Conservation (phyloP, 2,329 filamentous ascomycete genomes). For the Penicillium sp. region DNA sequence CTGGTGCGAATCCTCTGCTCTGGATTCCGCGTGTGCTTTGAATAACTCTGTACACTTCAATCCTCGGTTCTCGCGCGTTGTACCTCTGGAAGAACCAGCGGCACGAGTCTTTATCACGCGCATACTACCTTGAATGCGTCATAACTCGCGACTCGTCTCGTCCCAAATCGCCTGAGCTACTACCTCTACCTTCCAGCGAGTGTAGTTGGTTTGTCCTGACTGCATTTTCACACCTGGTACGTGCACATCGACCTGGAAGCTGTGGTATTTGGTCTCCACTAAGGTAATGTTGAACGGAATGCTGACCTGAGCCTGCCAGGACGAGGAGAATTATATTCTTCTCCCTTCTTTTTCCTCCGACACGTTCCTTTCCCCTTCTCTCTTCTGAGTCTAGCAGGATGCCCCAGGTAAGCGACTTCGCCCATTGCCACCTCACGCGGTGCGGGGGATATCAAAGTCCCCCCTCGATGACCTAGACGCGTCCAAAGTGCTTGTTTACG, state of each 20-base stretch:
- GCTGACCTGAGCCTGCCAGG: constrained; percentile 34
- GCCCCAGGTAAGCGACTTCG: constrained; percentile 53
- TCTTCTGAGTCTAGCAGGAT: constrained; percentile 44
- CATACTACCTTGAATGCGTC: constrained; percentile 30
- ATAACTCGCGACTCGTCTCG: constrained; percentile 16
- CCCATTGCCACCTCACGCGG: not conserved
- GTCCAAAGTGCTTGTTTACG: constrained; percentile 6
- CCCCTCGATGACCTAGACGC: constrained; percentile 22
- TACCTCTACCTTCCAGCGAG: constrained; percentile 20
- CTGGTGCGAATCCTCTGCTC: constrained; percentile 13
- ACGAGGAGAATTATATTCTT: constrained; percentile 28
- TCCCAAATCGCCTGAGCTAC: constrained; percentile 19
- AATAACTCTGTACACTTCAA: constrained; percentile 16
- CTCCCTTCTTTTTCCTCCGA: constrained; percentile 23
- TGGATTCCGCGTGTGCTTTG: constrained; percentile 16
- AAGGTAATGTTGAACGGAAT: constrained; percentile 35
- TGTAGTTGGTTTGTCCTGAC: constrained; percentile 22
- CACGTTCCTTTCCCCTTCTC: constrained; percentile 23
- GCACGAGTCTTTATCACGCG: constrained; percentile 30
- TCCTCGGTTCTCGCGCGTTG: constrained; percentile 16
- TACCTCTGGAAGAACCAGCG: constrained; percentile 23
- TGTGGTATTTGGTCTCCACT: constrained; percentile 37
- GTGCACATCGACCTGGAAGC: constrained; percentile 28
- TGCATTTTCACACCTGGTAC: constrained; percentile 41
- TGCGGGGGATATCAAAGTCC: not conserved